phyloP scores from a whole-genome alignment of 2,329 filamentous ascomycete genomes.

The Nemania diffusa region DNA sequence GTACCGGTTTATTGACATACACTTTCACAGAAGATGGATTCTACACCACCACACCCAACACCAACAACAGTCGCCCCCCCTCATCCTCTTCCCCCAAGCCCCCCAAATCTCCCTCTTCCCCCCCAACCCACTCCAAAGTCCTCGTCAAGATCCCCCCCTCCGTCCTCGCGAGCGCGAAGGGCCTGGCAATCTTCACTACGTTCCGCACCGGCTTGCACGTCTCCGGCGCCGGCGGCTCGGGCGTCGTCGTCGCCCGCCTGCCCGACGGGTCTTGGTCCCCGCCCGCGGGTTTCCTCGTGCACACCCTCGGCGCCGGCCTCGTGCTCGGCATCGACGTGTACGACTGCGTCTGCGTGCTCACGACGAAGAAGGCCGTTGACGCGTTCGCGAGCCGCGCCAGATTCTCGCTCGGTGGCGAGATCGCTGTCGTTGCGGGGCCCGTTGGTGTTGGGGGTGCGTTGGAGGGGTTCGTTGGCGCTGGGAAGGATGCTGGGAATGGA shows the following conservation, averaged over 20 bases:
- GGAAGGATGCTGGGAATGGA: neutral
- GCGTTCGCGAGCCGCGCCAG: constrained; percentile 77
- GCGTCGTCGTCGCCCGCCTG: constrained; percentile 70
- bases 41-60: constrained; percentile 52
- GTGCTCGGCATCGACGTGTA: constrained; percentile 87
- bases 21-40: constrained; percentile 61
- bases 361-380: constrained; percentile 77
- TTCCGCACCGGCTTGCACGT: constrained; percentile 74
- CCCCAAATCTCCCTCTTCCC: constrained; percentile 39
- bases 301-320: constrained; percentile 82
- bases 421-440: constrained; percentile 77
- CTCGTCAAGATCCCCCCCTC: constrained; percentile 65
- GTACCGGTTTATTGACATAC: constrained; percentile 38
- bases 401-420: constrained; percentile 80
- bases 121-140: constrained; percentile 55
- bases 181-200: constrained; percentile 77
- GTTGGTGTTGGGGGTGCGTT: constrained; percentile 78
- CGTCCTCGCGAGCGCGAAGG: constrained; percentile 73
- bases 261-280: constrained; percentile 79
- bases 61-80: constrained; percentile 30
- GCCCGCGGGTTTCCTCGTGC: constrained; percentile 83
- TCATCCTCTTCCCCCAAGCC: constrained; percentile 43
- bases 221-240: constrained; percentile 73
- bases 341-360: constrained; percentile 89
- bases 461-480: constrained; percentile 63